Evolutionary conservation across 192 early-diverging fungal genomes (phyloP).

Genomic region (Diversispora eburnea): DNA sequence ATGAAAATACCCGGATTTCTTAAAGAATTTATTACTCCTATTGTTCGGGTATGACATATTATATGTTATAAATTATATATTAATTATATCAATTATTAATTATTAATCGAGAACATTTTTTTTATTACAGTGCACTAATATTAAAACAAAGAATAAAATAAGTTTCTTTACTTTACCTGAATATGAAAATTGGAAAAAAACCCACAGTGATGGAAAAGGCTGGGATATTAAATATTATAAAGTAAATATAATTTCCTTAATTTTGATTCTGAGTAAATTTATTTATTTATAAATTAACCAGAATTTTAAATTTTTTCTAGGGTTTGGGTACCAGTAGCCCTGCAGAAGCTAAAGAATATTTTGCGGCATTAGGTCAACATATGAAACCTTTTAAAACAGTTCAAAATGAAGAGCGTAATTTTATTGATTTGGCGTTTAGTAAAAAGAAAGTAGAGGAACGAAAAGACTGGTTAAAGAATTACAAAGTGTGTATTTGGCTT

Average conservation of each 20-base stretch:
- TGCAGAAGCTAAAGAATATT: conserved; percentile 88
- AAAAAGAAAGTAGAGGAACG: conserved; percentile 92
- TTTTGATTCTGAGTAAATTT: neutral
- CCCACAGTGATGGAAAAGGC: conserved; percentile 64
- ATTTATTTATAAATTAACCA: neutral
- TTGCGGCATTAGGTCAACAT: conserved; percentile 75
- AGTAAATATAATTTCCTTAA: conserved; percentile 27
- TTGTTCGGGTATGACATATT: conserved; percentile 67
- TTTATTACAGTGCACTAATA: neutral
- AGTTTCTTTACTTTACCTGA: conserved; percentile 92
- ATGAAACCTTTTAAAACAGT: conserved; percentile 69
- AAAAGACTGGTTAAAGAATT: conserved; percentile 87
- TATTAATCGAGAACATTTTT: neutral
- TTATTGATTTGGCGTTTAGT: conserved; percentile 97
- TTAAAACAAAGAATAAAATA: conserved; percentile 37
- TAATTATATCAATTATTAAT: conserved; percentile 10
- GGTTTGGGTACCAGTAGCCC: conserved; percentile 88
- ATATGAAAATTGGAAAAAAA: conserved; percentile 78
- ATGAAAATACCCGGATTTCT: conserved; percentile 89
- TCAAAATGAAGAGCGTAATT: conserved; percentile 56
- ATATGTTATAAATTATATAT: neutral
- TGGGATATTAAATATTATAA: conserved; percentile 97
- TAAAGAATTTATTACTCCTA: conserved; percentile 95
- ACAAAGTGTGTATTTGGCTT: conserved; percentile 35
- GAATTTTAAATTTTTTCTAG: conserved; percentile 28